Conservation (phyloP, 2,329 filamentous ascomycete species). For the Clathrospora elynae region DNA sequence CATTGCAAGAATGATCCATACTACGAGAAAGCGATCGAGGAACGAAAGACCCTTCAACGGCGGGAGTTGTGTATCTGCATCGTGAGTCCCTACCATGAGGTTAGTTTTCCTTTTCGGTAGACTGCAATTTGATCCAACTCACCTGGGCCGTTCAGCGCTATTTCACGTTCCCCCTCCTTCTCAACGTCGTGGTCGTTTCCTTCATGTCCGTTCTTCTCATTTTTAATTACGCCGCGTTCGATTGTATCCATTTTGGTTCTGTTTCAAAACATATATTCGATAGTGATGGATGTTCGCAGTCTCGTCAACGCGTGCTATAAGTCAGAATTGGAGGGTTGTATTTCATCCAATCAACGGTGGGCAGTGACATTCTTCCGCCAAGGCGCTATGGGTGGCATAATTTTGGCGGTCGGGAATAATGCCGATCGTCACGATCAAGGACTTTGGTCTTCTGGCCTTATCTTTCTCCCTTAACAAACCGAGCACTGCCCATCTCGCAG, state of each 20-base stretch:
- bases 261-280: no score
- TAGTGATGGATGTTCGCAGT: no score
- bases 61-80: constrained; percentile 16
- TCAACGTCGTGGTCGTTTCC: constrained; percentile 12
- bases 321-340: no score
- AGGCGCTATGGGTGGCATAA: no score
- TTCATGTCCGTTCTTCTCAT: background rate
- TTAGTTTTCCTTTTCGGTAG: constrained; percentile 7
- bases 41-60: constrained; percentile 51
- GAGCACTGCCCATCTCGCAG: no score
- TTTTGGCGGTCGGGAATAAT: no score
- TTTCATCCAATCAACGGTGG: no score
- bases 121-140: constrained; percentile 7
- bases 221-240: constrained; percentile 15
- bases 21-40: constrained; percentile 53
- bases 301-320: no score
- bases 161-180: constrained; percentile 2
- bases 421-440: no score
- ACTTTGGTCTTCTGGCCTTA: no score
- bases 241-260: constrained; percentile 7
- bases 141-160: background rate
- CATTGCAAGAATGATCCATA: constrained; percentile 80
- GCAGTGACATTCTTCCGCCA: no score
- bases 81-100: constrained; percentile 1
- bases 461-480: no score